Evolutionary conservation across 208 protist genomes (phyloP), one percentile per base, ranked within the genome.

Genomic region (Leishmania turanica): DNA sequence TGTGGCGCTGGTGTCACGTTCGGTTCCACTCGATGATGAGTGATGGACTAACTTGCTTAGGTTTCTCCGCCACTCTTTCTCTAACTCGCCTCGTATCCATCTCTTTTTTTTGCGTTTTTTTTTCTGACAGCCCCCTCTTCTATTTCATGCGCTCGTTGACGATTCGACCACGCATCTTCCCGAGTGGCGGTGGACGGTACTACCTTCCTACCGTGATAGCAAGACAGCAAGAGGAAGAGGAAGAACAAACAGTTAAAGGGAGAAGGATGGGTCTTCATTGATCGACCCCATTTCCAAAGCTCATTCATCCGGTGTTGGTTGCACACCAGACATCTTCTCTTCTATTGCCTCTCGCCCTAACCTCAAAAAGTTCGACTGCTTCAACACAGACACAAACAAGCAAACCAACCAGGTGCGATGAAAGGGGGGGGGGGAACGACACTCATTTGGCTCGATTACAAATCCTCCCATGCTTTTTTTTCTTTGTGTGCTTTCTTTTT

Each of bases 21-120:
- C 47, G 69, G 69, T 51, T n/a, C 21, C 13, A 73, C 37, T 73
- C 24, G 27, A 73, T 15, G 45, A n/a, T 73, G 69, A 31, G n/a
- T 54, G 21, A 45, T 73, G 69, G 45, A 73, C 37, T 51, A 27
- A 72, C 37, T 34, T 27, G 75, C 58, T 68, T 70, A 13, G 31
- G 75, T 15, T 65, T 31, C 34, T 21, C 49, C 54, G 65, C 74
- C 27, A 65, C 54, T 78, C 74, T 78, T 69, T 78, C 75, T 68
- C n/a, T 69, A 54, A 73, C 75, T 53, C 13, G 37, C 37, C 42
- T 54, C 69, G 27, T 68, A 42, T 60, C 60, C n/a, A 64, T 72
- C 51, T 69, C 65, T 54, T 79, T 77, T 77, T 75, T 58, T 75
- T 60, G 19, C 69, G 17, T 34, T 73, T 34, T 34, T 54, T 69